Evolutionary conservation across 805 yeast species (phyloP).

Genomic region (Candida suzukii): DNA sequence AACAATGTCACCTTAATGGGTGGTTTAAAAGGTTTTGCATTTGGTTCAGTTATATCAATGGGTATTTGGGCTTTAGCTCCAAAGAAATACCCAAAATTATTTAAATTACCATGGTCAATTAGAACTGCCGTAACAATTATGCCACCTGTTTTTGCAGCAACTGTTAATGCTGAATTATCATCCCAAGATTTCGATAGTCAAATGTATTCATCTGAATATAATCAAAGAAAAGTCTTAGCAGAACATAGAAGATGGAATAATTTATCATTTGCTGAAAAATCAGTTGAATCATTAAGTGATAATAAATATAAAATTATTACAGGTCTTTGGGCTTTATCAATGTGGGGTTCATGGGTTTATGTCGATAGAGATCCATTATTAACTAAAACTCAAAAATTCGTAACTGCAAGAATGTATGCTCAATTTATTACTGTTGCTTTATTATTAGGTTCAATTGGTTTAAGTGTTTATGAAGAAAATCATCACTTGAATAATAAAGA

Average conservation of each 20-base stretch:
- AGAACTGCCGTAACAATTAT: conserved; percentile 59
- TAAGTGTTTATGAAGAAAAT: conserved; percentile 58
- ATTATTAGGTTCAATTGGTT: conserved; percentile 60
- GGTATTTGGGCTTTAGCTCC: conserved; percentile 48
- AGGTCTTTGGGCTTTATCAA: conserved; percentile 72
- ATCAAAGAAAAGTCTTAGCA: conserved; percentile 32
- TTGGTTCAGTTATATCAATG: conserved; percentile 52
- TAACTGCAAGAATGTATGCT: conserved; percentile 88
- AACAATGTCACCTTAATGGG: conserved; percentile 50
- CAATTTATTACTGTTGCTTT: conserved; percentile 73
- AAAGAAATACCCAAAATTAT: conserved; percentile 33
- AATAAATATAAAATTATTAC: conserved; percentile 64
- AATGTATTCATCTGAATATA: conserved; percentile 45
- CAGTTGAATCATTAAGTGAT: conserved; percentile 39
- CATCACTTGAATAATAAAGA: conserved; percentile 31
- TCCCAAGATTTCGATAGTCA: conserved; percentile 59
- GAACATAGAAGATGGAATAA: conserved; percentile 46
- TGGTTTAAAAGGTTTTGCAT: conserved; percentile 50
- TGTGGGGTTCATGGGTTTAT: conserved; percentile 71
- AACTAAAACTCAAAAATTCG: conserved; percentile 73
- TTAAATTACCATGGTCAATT: conserved; percentile 46
- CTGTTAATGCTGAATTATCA: conserved; percentile 65
- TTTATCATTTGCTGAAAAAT: conserved; percentile 41
- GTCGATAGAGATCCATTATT: conserved; percentile 70
- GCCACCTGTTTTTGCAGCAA: conserved; percentile 58